Conservation (phyloP, 2,329 filamentous ascomycete species). For the Paecilomyces fulvus region DNA sequence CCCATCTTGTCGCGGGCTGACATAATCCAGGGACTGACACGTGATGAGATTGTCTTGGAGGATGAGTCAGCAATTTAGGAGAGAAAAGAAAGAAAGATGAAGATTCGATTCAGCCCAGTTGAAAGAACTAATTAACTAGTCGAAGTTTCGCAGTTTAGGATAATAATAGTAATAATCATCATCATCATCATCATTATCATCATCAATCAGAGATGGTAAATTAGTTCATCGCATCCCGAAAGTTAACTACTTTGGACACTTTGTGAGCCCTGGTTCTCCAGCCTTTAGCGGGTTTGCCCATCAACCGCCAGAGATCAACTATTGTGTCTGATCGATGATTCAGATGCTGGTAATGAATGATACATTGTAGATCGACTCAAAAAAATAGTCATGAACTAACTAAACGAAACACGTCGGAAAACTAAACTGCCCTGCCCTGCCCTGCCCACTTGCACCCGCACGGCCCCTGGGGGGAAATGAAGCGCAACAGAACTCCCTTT, state of each 20-base stretch:
- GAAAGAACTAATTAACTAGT: too few relatives aligned
- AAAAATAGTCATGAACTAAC: background rate
- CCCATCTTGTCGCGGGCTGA: background rate
- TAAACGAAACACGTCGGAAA: background rate
- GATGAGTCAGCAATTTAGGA: too few relatives aligned
- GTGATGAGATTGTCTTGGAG: background rate
- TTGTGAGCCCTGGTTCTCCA: background rate
- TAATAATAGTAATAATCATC: too few relatives aligned
- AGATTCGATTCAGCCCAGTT: too few relatives aligned
- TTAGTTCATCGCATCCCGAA: background rate
- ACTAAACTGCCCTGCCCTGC: background rate
- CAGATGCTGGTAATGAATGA: background rate
- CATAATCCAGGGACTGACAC: background rate
- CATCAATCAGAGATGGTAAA: too few relatives aligned
- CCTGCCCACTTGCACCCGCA: conserved; percentile 3
- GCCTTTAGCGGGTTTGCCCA: background rate
- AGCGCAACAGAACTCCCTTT: conserved; percentile 9
- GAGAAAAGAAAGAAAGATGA: too few relatives aligned
- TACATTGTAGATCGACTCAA: background rate
- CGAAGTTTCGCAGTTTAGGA: too few relatives aligned
- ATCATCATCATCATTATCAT: too few relatives aligned
- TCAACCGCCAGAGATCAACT: background rate
- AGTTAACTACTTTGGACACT: background rate
- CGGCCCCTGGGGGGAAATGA: conserved; percentile 6
- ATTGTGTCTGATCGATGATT: background rate